Percentiles rank a stretch among this genome's conserved stretches.
Conservation (phyloP, 163 green algal species). For the Coccomyxa subellipsoidea region DNA sequence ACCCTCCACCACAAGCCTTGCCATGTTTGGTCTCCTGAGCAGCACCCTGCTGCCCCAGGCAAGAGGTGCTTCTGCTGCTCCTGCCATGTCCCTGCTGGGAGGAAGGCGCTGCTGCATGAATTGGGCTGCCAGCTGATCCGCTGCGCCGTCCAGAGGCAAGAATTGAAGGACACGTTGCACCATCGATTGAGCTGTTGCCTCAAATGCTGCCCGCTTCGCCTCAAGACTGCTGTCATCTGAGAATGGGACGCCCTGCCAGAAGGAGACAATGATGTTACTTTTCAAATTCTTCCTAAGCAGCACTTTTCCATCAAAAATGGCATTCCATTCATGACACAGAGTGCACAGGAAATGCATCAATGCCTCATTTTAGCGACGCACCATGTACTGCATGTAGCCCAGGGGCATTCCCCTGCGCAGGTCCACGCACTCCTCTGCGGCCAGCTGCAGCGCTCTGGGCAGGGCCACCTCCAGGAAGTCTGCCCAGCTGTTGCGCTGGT, state of each 20-base stretch:
- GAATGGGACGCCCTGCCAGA: not conserved
- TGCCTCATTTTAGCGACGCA: too few species aligned
- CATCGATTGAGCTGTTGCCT: not conserved
- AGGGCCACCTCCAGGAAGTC: conserved; percentile 43
- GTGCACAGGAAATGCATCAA: too few species aligned
- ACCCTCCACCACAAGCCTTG: conserved; percentile 39
- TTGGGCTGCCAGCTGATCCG: conserved; percentile 43
- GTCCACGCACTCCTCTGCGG: conserved; percentile 27
- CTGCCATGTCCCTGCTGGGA: conserved; percentile 6
- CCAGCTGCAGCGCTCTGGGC: conserved; percentile 36
- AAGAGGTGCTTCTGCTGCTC: conserved; percentile 7
- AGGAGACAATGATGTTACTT: too few species aligned
- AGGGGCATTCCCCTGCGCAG: conserved; percentile 38
- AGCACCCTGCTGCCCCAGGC: conserved; percentile 20
- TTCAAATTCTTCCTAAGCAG: too few species aligned
- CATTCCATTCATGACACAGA: not conserved
- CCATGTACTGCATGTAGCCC: conserved; percentile 13
- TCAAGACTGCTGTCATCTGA: not conserved
- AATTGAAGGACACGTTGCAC: conserved; percentile 19
- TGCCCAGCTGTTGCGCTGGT: conserved; percentile 59
- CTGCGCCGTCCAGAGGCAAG: conserved; percentile 46
- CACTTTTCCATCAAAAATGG: too few species aligned
- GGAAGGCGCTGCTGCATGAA: conserved; percentile 51
- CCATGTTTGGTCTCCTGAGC: conserved; percentile 13
- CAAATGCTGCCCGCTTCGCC: conserved; percentile 7